A percentile compares a stretch with the other conserved stretches of the same genome.
phyloP scores from a whole-genome alignment of 495 filamentous ascomycete species.

The Penicillium mononematosum region DNA sequence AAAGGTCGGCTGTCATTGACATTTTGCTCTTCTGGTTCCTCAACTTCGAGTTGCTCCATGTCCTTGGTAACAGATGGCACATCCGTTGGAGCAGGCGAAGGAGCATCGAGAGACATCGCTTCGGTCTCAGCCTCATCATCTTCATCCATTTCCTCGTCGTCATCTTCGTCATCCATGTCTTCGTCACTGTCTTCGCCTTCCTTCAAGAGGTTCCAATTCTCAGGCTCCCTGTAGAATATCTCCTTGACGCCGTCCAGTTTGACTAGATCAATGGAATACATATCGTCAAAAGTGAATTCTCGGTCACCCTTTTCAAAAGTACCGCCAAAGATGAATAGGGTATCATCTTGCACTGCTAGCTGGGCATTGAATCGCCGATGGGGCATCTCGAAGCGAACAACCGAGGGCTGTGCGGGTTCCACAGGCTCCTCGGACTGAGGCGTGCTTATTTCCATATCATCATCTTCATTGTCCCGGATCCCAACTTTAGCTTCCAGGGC shows the following conservation, averaged over 20 bases:
- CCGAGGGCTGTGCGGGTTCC: constrained; percentile 46
- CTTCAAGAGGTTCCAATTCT: constrained; percentile 78
- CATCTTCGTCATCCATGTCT: constrained; percentile 67
- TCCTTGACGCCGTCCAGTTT: constrained; percentile 90
- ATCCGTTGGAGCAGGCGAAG: constrained; percentile 38
- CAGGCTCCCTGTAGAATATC: constrained; percentile 77
- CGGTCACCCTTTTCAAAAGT: constrained; percentile 93
- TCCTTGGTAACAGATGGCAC: constrained; percentile 50
- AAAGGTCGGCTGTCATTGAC: constrained; percentile 48
- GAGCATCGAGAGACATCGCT: constrained; percentile 40
- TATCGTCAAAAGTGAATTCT: constrained; percentile 91
- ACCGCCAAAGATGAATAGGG: constrained; percentile 88
- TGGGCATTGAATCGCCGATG: constrained; percentile 87
- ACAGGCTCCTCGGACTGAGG: constrained; percentile 51
- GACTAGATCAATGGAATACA: constrained; percentile 86
- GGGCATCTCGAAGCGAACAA: constrained; percentile 71
- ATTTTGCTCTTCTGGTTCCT: constrained; percentile 53
- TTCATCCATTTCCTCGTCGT: constrained; percentile 63
- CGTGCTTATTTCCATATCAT: constrained; percentile 50
- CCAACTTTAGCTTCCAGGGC: constrained; percentile 70
- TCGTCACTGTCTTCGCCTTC: constrained; percentile 65
- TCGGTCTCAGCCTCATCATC: constrained; percentile 49
- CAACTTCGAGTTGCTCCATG: constrained; percentile 60
- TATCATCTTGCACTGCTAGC: constrained; percentile 85
- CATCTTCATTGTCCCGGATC: constrained; percentile 46